phyloP scores from a whole-genome alignment of 371 early-diverging fungal species.

The Umbelopsis sp. region DNA sequence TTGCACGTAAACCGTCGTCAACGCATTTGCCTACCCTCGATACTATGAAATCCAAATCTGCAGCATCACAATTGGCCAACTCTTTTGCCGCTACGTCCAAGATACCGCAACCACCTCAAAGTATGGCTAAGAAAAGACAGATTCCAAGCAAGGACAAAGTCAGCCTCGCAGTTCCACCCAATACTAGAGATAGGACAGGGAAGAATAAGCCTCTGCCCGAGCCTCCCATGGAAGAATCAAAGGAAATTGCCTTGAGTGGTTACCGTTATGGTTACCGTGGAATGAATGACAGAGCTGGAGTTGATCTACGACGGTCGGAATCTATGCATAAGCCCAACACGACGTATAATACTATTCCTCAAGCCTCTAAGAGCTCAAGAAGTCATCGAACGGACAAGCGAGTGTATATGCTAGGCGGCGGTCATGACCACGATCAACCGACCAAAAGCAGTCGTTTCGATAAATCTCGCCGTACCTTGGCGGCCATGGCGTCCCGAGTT shows the following conservation, averaged over 20 bases:
- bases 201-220: neutral
- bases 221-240: constrained; percentile 20
- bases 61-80: neutral
- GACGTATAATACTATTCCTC: neutral
- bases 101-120: constrained; percentile 13
- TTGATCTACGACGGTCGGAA: constrained; percentile 8
- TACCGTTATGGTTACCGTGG: constrained; percentile 33
- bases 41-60: neutral
- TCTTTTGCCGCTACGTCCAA: neutral
- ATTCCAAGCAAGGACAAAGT: constrained; percentile 2
- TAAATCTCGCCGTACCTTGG: neutral
- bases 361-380: neutral
- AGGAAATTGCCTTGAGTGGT: constrained; percentile 28
- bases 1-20: neutral
- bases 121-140: constrained; percentile 13
- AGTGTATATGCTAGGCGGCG: neutral
- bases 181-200: neutral
- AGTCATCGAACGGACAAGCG: constrained; percentile 12
- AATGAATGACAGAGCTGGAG: constrained; percentile 26
- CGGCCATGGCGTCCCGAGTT: constrained; percentile 21
- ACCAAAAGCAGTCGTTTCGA: constrained; percentile 11
- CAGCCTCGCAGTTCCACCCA: neutral
- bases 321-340: constrained; percentile 6
- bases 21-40: neutral
- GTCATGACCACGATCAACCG: neutral